phyloP scores from a whole-genome alignment of 2,329 filamentous ascomycete genomes.

The Pseudogymnoascus sp. region DNA sequence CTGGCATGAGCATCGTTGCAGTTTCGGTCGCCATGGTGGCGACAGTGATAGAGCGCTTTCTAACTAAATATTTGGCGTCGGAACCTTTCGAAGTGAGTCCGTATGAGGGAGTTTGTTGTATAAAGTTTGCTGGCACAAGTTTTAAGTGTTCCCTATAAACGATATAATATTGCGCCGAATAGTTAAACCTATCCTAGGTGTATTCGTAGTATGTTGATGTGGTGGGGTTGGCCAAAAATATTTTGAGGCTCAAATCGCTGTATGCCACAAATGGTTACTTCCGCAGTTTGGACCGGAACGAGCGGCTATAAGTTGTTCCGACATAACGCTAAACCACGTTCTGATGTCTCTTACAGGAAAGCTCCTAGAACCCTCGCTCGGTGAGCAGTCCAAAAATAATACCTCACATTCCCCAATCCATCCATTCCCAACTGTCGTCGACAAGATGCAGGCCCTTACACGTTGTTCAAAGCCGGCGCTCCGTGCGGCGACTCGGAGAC shows the following conservation, averaged over 20 bases:
- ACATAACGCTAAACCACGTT: constrained; percentile 4
- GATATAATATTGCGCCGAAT: background rate
- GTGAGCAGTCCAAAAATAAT: constrained; percentile 1
- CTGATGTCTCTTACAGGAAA: constrained; percentile 4
- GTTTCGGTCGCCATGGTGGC: constrained; percentile 52
- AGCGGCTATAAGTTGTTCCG: background rate
- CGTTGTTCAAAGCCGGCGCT: constrained; percentile 62
- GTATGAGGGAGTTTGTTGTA: background rate
- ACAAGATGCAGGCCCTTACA: constrained; percentile 76
- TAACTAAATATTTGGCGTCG: background rate
- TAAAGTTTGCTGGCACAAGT: background rate
- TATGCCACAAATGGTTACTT: background rate
- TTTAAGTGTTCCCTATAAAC: background rate
- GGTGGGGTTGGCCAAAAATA: background rate
- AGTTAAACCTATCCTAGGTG: background rate
- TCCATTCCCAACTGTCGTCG: constrained; percentile 21
- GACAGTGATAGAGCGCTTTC: background rate
- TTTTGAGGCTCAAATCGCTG: constrained; percentile 1
- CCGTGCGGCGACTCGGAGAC: constrained; percentile 58
- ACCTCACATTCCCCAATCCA: constrained; percentile 6
- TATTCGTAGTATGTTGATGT: background rate
- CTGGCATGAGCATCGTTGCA: constrained; percentile 46
- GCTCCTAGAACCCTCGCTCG: constrained; percentile 5
- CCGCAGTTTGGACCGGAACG: background rate
- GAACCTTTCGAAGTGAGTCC: background rate